A percentile compares a stretch with the other conserved stretches of the same genome.
phyloP scores from a whole-genome alignment of 225 moss, liverwort and hornwort species.

The Straminergon stramineum region DNA sequence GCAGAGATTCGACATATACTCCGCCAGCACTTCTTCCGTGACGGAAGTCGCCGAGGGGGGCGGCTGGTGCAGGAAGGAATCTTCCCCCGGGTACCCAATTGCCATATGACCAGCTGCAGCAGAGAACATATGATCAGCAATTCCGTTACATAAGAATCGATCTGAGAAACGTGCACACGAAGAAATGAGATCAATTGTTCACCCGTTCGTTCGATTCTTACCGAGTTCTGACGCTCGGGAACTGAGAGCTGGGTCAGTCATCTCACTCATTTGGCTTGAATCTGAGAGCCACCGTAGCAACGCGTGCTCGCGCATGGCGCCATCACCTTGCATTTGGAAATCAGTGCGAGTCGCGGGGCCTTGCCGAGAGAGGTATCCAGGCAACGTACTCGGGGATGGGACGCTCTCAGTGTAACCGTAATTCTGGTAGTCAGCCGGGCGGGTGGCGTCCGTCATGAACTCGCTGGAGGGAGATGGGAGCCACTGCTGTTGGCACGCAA shows the following conservation, averaged over 20 bases:
- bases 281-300: constrained; percentile 15
- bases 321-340: not conserved
- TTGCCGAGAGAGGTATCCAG: not conserved
- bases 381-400: not conserved
- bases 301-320: not conserved
- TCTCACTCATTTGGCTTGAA: not conserved
- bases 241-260: not conserved
- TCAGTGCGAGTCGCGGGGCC: not conserved
- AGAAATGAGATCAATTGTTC: not conserved
- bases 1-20: constrained; percentile 7
- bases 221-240: not conserved
- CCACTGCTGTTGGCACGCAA: not conserved
- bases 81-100: constrained; percentile 4
- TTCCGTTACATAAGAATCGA: not conserved
- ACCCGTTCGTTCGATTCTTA: not conserved
- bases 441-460: not conserved
- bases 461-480: not conserved
- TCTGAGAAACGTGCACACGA: not conserved
- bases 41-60: not conserved
- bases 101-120: constrained; percentile 1
- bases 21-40: not conserved
- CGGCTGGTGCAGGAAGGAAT: not conserved
- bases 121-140: not conserved
- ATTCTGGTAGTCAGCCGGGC: not conserved
- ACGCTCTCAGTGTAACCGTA: not conserved